phyloP scores from a whole-genome alignment of 768 basidiomycete genomes.

The Tulasnella sp. region DNA sequence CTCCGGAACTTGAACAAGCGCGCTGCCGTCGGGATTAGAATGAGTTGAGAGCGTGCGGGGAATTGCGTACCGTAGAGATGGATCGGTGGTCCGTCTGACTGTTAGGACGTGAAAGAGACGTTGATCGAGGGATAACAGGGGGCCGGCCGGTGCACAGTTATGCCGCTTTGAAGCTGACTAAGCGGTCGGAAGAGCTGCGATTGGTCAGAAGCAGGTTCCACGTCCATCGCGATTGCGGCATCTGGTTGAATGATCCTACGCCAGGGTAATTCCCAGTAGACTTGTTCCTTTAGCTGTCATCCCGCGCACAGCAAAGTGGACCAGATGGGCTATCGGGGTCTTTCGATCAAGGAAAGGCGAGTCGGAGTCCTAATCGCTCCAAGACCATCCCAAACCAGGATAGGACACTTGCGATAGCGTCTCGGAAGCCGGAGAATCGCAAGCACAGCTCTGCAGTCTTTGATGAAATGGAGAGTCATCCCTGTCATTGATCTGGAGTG shows the following conservation, averaged over 20 bases:
- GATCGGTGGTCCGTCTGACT: slow-evolving; percentile 1
- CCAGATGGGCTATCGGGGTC: not conserved
- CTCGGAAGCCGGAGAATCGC: not conserved
- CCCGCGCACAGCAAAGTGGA: not conserved
- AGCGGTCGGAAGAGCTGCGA: not conserved
- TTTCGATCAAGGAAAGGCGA: not conserved
- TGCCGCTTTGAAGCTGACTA: not conserved
- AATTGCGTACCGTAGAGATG: not conserved
- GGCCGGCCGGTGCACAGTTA: not conserved
- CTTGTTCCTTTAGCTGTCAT: not conserved
- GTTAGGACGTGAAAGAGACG: not conserved
- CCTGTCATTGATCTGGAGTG: not conserved
- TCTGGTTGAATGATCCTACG: not conserved
- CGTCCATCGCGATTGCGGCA: slow-evolving; percentile 1
- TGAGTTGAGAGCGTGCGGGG: not conserved
- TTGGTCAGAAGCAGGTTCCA: not conserved
- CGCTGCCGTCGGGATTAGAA: not conserved
- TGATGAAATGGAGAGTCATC: not conserved
- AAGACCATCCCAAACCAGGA: not conserved
- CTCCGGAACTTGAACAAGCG: not conserved
- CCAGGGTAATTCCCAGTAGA: not conserved
- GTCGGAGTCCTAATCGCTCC: not conserved
- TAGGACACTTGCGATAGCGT: slow-evolving; percentile 11
- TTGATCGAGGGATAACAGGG: not conserved
- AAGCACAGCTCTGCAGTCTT: not conserved